Percentiles rank a stretch among this genome's conserved stretches.
Conservation (phyloP, 352 stramenopile species). For the Achlya hypogyna region DNA sequence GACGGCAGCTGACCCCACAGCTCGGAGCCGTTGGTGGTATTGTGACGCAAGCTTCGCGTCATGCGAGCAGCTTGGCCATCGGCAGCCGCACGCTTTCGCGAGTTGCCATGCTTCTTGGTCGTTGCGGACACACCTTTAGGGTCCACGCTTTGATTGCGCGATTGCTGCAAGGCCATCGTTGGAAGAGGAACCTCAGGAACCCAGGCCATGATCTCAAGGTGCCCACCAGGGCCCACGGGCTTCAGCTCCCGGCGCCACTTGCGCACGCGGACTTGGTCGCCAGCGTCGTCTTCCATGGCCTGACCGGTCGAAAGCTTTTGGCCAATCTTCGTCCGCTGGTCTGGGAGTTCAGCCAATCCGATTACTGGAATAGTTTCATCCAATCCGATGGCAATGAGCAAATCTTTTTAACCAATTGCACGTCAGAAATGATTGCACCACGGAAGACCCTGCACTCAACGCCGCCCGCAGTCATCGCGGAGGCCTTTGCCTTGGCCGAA, state of each 20-base stretch:
- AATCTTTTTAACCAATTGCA: background rate
- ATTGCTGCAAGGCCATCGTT: conserved; percentile 3
- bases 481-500: conserved; percentile 43
- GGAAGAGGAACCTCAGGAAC: conserved; percentile 5
- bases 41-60: conserved; percentile 17
- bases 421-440: conserved; percentile 48
- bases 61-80: conserved; percentile 11
- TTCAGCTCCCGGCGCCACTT: conserved; percentile 16
- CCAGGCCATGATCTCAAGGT: conserved; percentile 11
- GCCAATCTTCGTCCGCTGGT: too few relatives aligned
- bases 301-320: too few relatives aligned
- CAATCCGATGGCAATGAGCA: too few relatives aligned
- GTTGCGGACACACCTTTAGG: background rate
- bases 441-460: conserved; percentile 76
- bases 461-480: conserved; percentile 46
- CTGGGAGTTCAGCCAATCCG: too few relatives aligned
- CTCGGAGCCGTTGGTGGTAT: conserved; percentile 2
- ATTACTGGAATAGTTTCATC: too few relatives aligned
- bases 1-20: conserved; percentile 18
- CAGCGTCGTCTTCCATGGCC: background rate
- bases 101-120: conserved; percentile 8
- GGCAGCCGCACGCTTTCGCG: conserved; percentile 4
- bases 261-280: background rate
- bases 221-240: conserved; percentile 10
- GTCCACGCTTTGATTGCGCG: background rate